A percentile compares a stretch with the other conserved stretches of the same genome.
phyloP scores from a whole-genome alignment of 176 grass and related monocot genomes.

The Carex scoparia region DNA sequence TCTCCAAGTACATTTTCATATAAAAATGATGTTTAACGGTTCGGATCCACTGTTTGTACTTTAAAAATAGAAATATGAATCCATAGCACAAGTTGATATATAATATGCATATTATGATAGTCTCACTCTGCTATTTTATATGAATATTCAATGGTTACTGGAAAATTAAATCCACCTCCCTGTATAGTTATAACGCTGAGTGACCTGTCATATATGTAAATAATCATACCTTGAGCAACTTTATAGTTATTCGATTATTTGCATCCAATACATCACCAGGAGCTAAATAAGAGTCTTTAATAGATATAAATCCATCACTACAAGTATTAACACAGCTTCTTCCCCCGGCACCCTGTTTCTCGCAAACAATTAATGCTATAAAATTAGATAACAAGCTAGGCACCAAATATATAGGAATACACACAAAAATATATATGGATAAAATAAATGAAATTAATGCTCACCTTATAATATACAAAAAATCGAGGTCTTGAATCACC shows the following conservation, averaged over 20 bases:
- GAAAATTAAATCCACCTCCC: neutral
- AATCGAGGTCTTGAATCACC: slow-evolving; percentile 7
- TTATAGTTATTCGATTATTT: slow-evolving; percentile 4
- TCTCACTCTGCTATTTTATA: neutral
- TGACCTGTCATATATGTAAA: neutral
- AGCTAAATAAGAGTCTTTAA: neutral
- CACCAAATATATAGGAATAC: neutral
- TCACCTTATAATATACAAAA: neutral
- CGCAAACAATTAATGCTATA: neutral
- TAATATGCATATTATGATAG: too few species aligned
- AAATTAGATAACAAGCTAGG: neutral
- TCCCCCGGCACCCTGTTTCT: neutral
- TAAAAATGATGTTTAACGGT: too few species aligned
- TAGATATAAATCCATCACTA: neutral
- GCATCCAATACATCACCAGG: neutral
- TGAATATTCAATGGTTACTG: neutral
- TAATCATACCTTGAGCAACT: slow-evolving; percentile 9
- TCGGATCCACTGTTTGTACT: too few species aligned
- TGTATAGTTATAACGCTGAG: neutral
- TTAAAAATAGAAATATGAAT: too few species aligned
- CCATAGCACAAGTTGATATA: too few species aligned
- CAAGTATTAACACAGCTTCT: neutral
- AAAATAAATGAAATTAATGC: neutral
- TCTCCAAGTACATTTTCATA: too few species aligned
- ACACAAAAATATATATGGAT: neutral